Evolutionary conservation across 495 filamentous ascomycete genomes (phyloP).

Genomic region (Neurospora sp.): DNA sequence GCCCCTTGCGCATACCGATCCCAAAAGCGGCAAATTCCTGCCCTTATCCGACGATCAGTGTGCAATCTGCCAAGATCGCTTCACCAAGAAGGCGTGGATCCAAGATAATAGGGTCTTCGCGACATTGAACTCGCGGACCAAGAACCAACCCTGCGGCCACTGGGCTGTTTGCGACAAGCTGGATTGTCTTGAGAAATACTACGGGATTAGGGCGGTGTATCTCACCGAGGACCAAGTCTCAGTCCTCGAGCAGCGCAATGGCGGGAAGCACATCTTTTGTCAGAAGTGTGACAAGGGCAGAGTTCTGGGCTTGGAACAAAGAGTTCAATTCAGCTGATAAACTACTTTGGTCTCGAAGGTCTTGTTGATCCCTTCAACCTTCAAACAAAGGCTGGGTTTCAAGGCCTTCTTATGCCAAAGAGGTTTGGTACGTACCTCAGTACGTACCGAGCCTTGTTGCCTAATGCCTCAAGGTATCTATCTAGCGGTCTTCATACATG

Average conservation of each 20-base stretch:
- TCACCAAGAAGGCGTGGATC: background rate
- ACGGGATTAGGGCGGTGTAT: background rate
- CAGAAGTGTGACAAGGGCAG: background rate
- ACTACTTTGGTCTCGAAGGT: too few species aligned
- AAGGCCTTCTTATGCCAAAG: too few species aligned
- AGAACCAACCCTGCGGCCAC: background rate
- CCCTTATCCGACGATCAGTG: accelerated
- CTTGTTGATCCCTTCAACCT: too few species aligned
- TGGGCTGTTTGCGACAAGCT: background rate
- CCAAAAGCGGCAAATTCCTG: background rate
- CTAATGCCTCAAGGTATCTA: too few species aligned
- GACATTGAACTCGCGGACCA: background rate
- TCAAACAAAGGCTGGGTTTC: accelerated
- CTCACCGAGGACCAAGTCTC: background rate
- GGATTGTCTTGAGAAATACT: background rate
- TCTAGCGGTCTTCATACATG: too few species aligned
- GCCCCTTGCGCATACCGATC: too few species aligned
- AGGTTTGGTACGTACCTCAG: too few species aligned
- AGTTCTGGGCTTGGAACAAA: too few species aligned
- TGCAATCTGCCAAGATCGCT: background rate
- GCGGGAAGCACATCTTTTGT: background rate
- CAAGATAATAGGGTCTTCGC: background rate
- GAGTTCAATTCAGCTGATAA: too few species aligned
- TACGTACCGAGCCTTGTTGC: too few species aligned
- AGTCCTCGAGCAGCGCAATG: background rate